Base-by-base conservation (phyloP, 768 basidiomycete species). In the Hemileccinum rubropunctum region DNA sequence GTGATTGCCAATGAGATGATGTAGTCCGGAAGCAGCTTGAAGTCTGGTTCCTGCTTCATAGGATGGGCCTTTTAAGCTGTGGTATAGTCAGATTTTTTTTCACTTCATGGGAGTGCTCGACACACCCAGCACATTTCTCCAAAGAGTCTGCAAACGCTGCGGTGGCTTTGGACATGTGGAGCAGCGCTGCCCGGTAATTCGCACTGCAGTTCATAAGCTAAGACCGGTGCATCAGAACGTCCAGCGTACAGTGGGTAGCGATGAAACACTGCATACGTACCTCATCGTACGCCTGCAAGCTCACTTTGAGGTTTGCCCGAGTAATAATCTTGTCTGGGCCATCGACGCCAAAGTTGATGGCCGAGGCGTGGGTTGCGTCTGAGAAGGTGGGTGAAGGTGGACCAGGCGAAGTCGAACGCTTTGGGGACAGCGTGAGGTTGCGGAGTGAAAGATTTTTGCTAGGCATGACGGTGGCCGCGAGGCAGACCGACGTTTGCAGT, bases 1-100 rank as follows among this genome's bases (percentile, higher is more conserved):
- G 57, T 95, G 91, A 65, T 95, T 95, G 43, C 87, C 84, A 58
- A 95, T 85, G 56, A 98, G 79, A 67, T 95, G 89, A 67, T 95
- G 91, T 38, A 98, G 71, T 5, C 95, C 94, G 17, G 88, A 84
- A 23, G 89, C 84, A 26, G 90, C 92, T 61, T 92, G 89, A 39
- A 95, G 72, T 51, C 89, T 78, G 20, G 88, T 86, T 11, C 88
- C 88, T 21, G 88, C 73, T 63, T 92, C 89, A 62, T 91, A 89
- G 28, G 79, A 76, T 18, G 88, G 86, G 6, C 90, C 88, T 58
- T 90, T 91, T 58, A 91, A 67, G 21, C 88, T 90, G 57, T 6
- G 50, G 26, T 20, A 32, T 20, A 13, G 23, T 53, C 33, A 49
- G 33, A 32, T 13, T 42, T n/a, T 6, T 17, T 26, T 30, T 23